Conservation (phyloP, 345 rosid genomes). For the Firmiana major region DNA sequence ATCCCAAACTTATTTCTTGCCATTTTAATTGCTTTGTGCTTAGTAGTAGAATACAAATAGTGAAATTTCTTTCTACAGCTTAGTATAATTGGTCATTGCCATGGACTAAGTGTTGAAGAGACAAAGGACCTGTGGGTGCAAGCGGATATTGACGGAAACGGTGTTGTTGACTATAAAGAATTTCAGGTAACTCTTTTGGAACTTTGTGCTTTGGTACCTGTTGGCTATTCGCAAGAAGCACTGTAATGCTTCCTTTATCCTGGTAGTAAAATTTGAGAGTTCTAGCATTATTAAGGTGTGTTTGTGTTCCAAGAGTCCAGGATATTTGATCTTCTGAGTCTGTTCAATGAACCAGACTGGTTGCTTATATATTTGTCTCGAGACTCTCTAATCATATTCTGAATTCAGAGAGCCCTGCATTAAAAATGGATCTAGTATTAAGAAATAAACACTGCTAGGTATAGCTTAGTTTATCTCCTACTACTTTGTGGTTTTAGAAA, state of each 20-base stretch:
- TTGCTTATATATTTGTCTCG: not conserved
- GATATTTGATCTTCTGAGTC: no score
- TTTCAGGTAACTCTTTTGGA: constrained; percentile 57
- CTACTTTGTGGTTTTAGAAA: not conserved
- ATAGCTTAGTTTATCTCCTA: not conserved
- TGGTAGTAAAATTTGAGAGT: not conserved
- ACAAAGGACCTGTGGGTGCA: constrained; percentile 72
- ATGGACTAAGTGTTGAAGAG: constrained; percentile 76
- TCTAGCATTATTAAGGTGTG: not conserved
- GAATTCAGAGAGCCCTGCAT: not conserved
- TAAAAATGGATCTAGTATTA: not conserved
- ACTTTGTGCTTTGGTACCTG: not conserved
- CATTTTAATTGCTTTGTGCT: not conserved
- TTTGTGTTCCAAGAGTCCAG: not conserved
- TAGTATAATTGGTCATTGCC: constrained; percentile 58
- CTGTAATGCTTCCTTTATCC: not conserved
- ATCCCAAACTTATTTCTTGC: not conserved
- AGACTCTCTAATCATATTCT: not conserved
- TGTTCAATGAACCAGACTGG: not conserved
- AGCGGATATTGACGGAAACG: constrained; percentile 78
- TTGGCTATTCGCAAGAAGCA: not conserved
- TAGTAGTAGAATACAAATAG: not conserved
- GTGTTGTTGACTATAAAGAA: constrained; percentile 66
- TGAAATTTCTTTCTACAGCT: constrained; percentile 41
- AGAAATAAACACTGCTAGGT: not conserved